Conservation (phyloP, 352 stramenopile genomes). For the Phytopythium delawarense region DNA sequence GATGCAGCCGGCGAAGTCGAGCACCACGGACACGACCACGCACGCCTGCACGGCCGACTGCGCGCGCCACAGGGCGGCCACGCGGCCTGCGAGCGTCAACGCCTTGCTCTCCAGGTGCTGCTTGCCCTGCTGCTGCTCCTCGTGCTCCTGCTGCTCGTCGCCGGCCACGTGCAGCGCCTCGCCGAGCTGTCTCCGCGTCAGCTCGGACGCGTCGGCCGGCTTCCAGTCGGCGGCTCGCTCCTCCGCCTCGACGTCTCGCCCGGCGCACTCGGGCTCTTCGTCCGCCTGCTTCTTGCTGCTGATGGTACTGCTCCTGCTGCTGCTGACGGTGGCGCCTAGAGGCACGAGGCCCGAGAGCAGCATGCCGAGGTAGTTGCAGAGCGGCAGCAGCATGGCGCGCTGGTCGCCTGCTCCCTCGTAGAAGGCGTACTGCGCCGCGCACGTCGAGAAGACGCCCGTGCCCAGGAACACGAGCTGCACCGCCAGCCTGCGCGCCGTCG, state of each 20-base stretch:
- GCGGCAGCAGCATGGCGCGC: constrained; percentile 78
- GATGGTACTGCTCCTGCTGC: background rate
- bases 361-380: constrained; percentile 87
- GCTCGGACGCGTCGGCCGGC: constrained; percentile 10
- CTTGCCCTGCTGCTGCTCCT: background rate
- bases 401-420: constrained; percentile 81
- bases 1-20: constrained; percentile 82
- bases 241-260: background rate
- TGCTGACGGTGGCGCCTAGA: constrained; percentile 4
- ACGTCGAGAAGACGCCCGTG: constrained; percentile 84
- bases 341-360: constrained; percentile 79
- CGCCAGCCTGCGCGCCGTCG: constrained; percentile 13
- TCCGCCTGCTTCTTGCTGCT: constrained; percentile 3
- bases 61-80: constrained; percentile 35
- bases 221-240: background rate
- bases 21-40: constrained; percentile 58
- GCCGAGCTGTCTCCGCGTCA: constrained; percentile 36
- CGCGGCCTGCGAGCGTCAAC: constrained; percentile 8
- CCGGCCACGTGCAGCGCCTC: constrained; percentile 16
- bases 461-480: constrained; percentile 73
- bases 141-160: constrained; percentile 11
- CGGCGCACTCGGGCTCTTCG: constrained; percentile 15
- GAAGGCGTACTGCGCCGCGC: constrained; percentile 80
- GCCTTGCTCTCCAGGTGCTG: constrained; percentile 7
- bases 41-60: constrained; percentile 59